These are phyloP conservation scores for Pichia deserticola DNA, from an alignment of 805 yeast species.

Conservation along the genomic window DNA sequence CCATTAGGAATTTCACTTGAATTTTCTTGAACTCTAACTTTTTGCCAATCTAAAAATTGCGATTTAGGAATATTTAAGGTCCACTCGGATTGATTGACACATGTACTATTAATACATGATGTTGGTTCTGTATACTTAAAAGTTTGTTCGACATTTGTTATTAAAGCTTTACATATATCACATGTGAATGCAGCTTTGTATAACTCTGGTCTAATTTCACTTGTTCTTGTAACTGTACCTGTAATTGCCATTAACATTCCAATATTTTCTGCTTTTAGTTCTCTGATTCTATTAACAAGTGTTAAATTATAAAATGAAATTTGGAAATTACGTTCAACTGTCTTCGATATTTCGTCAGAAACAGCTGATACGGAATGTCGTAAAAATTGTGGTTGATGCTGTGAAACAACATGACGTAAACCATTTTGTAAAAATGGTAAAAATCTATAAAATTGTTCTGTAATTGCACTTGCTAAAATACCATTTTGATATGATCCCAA, in stretches of 20 bases:
- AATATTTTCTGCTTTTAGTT: conserved; percentile 79
- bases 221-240: conserved; percentile 93
- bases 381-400: conserved; percentile 66
- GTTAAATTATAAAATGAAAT: conserved; percentile 86
- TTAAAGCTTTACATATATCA: conserved; percentile 76
- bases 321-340: conserved; percentile 73
- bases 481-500: conserved; percentile 71
- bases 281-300: conserved; percentile 75
- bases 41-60: conserved; percentile 93
- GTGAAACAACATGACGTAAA: conserved; percentile 61
- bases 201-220: conserved; percentile 94
- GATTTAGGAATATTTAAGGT: conserved; percentile 76
- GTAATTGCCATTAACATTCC: conserved; percentile 79
- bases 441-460: conserved; percentile 89
- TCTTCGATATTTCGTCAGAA: conserved; percentile 34
- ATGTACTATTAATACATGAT: conserved; percentile 78
- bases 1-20: conserved; percentile 97
- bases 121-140: conserved; percentile 94
- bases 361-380: conserved; percentile 32
- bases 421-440: conserved; percentile 77
- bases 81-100: conserved; percentile 84
- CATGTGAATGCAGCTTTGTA: conserved; percentile 83
- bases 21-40: conserved; percentile 90
- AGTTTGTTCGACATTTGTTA: conserved; percentile 86
- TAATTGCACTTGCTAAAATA: conserved; percentile 79